phyloP scores from a whole-genome alignment of 2,329 filamentous ascomycete species.

The Kalaharituber pfeilii region DNA sequence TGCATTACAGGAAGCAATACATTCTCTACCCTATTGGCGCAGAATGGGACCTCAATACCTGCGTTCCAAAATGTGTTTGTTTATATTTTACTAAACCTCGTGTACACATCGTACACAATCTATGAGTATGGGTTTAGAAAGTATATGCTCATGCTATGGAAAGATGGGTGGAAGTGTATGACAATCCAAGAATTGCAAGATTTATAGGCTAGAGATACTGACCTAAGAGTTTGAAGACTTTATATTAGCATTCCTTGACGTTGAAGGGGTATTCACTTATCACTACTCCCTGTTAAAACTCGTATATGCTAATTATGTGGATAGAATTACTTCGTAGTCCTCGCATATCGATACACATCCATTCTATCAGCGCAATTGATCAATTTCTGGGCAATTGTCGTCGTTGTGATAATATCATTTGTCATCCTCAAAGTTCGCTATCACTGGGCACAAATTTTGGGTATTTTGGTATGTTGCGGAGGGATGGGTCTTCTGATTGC shows the following conservation, averaged over 20 bases:
- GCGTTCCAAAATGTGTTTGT: constrained; percentile 95
- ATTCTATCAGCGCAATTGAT: constrained; percentile 85
- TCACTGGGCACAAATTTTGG: constrained; percentile 64
- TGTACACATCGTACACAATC: constrained; percentile 67
- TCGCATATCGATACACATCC: constrained; percentile 85
- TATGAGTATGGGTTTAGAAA: constrained; percentile 60
- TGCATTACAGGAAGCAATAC: constrained; percentile 90
- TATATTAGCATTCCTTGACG: constrained; percentile 81
- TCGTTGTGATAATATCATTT: constrained; percentile 75
- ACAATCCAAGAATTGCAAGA: no score
- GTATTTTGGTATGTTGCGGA: constrained; percentile 79
- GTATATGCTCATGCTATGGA: constrained; percentile 45
- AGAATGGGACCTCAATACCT: constrained; percentile 59
- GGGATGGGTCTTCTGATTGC: constrained; percentile 39
- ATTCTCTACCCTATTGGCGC: constrained; percentile 57
- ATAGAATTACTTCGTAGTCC: constrained; percentile 82
- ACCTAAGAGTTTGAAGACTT: constrained; percentile 36
- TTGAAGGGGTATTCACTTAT: constrained; percentile 42
- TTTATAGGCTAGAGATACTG: neutral
- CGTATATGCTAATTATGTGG: neutral
- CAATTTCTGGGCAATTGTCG: constrained; percentile 96
- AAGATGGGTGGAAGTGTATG: constrained; percentile 69
- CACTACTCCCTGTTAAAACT: neutral
- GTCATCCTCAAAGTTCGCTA: constrained; percentile 73
- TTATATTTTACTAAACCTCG: constrained; percentile 63